A percentile compares a stretch with the other conserved stretches of the same genome.
These are phyloP conservation scores for Suillus discolor DNA, from an alignment of 768 basidiomycete genomes.

Conservation along the genomic window DNA sequence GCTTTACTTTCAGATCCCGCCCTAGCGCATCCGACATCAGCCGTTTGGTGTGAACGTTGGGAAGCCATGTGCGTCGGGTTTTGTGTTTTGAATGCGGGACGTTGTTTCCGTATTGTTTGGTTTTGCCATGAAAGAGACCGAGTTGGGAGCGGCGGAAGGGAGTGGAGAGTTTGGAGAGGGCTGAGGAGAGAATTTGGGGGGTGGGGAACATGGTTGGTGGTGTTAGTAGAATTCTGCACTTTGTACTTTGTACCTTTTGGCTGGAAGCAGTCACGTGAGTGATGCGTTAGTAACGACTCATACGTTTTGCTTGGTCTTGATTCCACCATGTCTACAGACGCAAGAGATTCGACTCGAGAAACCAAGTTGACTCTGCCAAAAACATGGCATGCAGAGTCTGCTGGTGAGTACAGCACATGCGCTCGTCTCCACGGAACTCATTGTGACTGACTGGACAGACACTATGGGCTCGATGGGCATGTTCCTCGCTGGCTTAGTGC, in stretches of 20 bases:
- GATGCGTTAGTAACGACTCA: no score
- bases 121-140: constrained; percentile 84
- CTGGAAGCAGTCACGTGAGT: neutral
- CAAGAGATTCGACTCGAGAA: constrained; percentile 67
- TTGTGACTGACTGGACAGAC: constrained; percentile 37
- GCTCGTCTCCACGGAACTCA: neutral
- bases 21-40: constrained; percentile 68
- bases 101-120: constrained; percentile 82
- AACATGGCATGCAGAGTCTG: constrained; percentile 61
- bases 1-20: constrained; percentile 59
- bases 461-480: constrained; percentile 56
- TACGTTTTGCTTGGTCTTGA: constrained; percentile 10
- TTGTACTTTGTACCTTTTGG: neutral
- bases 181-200: constrained; percentile 15
- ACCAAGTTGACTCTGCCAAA: constrained; percentile 58
- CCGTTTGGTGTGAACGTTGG: constrained; percentile 81
- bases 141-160: constrained; percentile 82
- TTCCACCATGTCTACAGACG: constrained; percentile 44
- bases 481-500: constrained; percentile 67
- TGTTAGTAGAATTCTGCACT: neutral
- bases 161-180: constrained; percentile 46
- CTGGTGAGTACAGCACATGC: constrained; percentile 38
- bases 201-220: constrained; percentile 27
- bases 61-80: constrained; percentile 86
- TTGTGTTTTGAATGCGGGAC: constrained; percentile 89